These are phyloP conservation scores for Hypsizygus marmoreus DNA, from an alignment of 768 basidiomycete species.

Conservation along the genomic window DNA sequence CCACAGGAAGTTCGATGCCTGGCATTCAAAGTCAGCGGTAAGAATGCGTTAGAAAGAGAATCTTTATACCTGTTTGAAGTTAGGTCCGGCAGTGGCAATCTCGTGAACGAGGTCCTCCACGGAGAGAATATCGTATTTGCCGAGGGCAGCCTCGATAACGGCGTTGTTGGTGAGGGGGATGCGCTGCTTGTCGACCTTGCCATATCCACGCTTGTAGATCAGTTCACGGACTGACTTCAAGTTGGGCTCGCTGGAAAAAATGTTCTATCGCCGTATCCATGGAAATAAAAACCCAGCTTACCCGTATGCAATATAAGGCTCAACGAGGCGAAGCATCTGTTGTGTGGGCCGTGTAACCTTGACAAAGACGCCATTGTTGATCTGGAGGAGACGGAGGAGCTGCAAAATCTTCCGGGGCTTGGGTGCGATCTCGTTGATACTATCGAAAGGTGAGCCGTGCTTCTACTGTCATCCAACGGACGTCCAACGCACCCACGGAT, in stretches of 20 bases:
- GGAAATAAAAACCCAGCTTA: constrained; percentile 33
- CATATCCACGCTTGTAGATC: constrained; percentile 99
- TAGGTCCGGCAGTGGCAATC: constrained; percentile 91
- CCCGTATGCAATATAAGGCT: constrained; percentile 98
- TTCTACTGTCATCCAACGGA: not conserved
- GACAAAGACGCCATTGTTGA: constrained; percentile 99
- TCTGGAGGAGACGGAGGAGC: constrained; percentile 96
- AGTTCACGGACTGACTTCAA: constrained; percentile 95
- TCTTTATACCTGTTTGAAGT: constrained; percentile 92
- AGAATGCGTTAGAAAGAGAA: constrained; percentile 6
- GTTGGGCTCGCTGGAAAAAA: constrained; percentile 78
- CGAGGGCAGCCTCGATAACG: constrained; percentile 87
- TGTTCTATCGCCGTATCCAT: not conserved
- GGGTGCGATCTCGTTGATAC: constrained; percentile 99
- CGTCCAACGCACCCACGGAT: constrained; percentile 81
- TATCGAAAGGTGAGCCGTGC: constrained; percentile 28
- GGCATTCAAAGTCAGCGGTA: constrained; percentile 1
- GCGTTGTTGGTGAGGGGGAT: constrained; percentile 93
- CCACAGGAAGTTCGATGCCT: constrained; percentile 97
- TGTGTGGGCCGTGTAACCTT: constrained; percentile 95
- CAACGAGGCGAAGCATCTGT: constrained; percentile 97
- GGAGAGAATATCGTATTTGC: constrained; percentile 94
- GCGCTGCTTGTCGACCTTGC: constrained; percentile 97
- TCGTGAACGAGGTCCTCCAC: constrained; percentile 98
- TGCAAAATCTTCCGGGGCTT: constrained; percentile 99